Percentiles rank a stretch among this genome's conserved stretches.
Conservation (phyloP, 176 grass and related monocot species). For the Avena atlantica region DNA sequence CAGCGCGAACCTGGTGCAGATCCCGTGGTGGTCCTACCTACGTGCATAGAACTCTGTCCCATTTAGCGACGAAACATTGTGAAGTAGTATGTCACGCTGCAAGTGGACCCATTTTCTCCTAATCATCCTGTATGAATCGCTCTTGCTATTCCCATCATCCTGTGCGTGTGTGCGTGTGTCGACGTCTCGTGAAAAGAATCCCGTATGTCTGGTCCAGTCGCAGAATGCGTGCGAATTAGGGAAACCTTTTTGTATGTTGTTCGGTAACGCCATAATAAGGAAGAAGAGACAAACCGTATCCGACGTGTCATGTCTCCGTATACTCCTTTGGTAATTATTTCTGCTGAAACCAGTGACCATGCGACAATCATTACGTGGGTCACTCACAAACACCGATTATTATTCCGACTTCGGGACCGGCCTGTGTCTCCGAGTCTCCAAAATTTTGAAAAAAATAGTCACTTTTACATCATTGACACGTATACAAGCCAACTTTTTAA, state of each 20-base stretch:
- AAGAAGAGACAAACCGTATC: not conserved
- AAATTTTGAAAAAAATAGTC: too few species aligned
- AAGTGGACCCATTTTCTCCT: not conserved
- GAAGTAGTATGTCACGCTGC: too few species aligned
- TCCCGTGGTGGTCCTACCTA: slow-evolving; percentile 19
- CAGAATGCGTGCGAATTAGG: not conserved
- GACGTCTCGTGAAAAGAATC: not conserved
- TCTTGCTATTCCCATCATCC: too few species aligned
- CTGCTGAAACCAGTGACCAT: too few species aligned
- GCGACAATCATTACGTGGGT: not conserved
- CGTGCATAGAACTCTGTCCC: not conserved
- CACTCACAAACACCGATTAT: too few species aligned
- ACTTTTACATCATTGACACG: too few species aligned
- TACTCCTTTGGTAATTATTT: too few species aligned
- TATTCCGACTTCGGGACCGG: too few species aligned
- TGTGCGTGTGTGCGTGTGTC: too few species aligned
- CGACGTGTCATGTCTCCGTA: not conserved
- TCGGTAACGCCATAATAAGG: not conserved
- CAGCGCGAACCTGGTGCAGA: slow-evolving; percentile 29
- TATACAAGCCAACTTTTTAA: too few species aligned
- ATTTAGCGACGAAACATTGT: too few species aligned
- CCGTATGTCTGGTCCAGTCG: not conserved
- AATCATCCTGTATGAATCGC: not conserved
- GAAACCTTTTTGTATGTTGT: not conserved
- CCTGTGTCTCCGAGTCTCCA: too few species aligned